A percentile compares a stretch with the other conserved stretches of the same genome.
Conservation (phyloP, 345 rosid genomes). For the Populus simonii region DNA sequence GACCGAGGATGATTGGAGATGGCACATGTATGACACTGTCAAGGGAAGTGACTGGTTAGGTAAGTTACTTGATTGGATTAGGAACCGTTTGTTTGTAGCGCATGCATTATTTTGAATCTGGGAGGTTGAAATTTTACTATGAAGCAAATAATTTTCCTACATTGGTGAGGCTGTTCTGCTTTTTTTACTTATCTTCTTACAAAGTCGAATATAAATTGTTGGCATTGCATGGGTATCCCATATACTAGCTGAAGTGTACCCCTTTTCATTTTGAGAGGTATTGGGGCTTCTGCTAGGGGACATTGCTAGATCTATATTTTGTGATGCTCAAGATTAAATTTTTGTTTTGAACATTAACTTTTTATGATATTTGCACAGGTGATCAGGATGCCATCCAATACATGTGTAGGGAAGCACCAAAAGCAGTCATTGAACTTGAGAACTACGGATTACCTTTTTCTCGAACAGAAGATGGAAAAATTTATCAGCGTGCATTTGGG, state of each 20-base stretch:
- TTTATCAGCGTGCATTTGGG: constrained; percentile 99
- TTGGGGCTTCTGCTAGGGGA: not conserved
- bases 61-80: constrained; percentile 21
- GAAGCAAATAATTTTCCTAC: not conserved
- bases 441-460: constrained; percentile 92
- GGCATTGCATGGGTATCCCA: not conserved
- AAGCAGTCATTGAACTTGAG: constrained; percentile 97
- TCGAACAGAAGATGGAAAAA: constrained; percentile 94
- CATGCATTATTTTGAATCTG: not conserved
- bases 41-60: constrained; percentile 99
- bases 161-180: not conserved
- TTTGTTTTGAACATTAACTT: constrained; percentile 4
- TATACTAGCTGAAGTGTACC: not conserved
- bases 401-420: constrained; percentile 99
- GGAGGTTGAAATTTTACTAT: not conserved
- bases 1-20: constrained; percentile 98
- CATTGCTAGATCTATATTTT: not conserved
- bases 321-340: not conserved
- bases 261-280: not conserved
- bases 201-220: not conserved
- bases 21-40: constrained; percentile 99
- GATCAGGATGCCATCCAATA: constrained; percentile 98
- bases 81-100: not conserved
- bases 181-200: not conserved
- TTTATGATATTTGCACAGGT: constrained; percentile 42